Evolutionary conservation across 352 stramenopile genomes (phyloP).

Genomic region (Globisporangium cystogenes): DNA sequence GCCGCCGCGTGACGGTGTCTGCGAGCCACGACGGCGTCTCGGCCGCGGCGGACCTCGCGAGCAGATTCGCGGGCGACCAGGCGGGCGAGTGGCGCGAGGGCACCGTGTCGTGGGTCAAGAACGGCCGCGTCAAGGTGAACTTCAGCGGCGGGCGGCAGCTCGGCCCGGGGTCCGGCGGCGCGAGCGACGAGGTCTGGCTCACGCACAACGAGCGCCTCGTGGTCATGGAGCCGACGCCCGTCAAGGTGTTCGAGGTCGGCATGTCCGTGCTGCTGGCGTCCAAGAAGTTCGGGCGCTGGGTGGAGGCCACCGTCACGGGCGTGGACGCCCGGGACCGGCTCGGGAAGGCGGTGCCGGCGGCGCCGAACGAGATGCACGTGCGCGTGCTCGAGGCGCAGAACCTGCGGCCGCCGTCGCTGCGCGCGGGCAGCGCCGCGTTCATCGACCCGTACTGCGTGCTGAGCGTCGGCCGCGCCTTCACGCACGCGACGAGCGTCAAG

Average conservation of each 20-base stretch:
- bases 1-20: slow-evolving; percentile 2
- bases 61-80: neutral
- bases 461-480: slow-evolving; percentile 22
- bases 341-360: slow-evolving; percentile 23
- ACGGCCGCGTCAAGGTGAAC: slow-evolving; percentile 52
- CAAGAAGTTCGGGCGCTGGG: slow-evolving; percentile 41
- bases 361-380: slow-evolving; percentile 55
- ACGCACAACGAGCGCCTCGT: slow-evolving; percentile 30
- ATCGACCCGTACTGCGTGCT: slow-evolving; percentile 54
- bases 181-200: slow-evolving; percentile 39
- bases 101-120: slow-evolving; percentile 52
- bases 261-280: slow-evolving; percentile 48
- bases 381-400: slow-evolving; percentile 45
- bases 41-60: neutral
- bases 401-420: slow-evolving; percentile 23
- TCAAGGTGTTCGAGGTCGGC: slow-evolving; percentile 41
- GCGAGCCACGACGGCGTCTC: neutral
- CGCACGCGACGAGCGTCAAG: slow-evolving; percentile 39
- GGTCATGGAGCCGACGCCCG: slow-evolving; percentile 39
- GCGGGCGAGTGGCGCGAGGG: slow-evolving; percentile 48
- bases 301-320: slow-evolving; percentile 31
- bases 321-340: slow-evolving; percentile 40
- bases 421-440: slow-evolving; percentile 18
- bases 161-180: slow-evolving; percentile 7
- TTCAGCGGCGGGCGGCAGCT: slow-evolving; percentile 40